These are phyloP conservation scores for Phytophthora litchii DNA, from an alignment of 352 stramenopile genomes.

Conservation along the genomic window DNA sequence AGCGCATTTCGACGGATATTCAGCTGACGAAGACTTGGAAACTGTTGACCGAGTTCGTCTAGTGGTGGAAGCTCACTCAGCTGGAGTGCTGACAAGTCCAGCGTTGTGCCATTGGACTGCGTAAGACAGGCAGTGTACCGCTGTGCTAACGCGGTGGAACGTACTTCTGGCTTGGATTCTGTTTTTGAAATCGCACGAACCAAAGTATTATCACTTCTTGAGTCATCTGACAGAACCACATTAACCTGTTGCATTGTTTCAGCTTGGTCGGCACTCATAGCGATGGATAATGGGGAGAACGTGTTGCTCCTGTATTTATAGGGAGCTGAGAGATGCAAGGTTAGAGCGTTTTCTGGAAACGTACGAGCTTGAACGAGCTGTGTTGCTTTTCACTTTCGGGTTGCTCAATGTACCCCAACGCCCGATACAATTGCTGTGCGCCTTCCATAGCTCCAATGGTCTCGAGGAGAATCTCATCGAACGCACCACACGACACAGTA, in stretches of 20 bases:
- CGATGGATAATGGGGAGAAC: neutral
- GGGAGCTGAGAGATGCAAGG: neutral
- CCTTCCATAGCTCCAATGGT: slow-evolving; percentile 68
- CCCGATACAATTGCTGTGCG: slow-evolving; percentile 58
- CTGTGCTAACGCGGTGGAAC: slow-evolving; percentile 20
- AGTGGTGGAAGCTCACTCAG: slow-evolving; percentile 40
- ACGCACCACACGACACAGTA: slow-evolving; percentile 26
- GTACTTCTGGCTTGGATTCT: slow-evolving; percentile 7
- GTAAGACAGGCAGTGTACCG: slow-evolving; percentile 20
- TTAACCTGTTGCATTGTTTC: slow-evolving; percentile 10
- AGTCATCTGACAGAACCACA: neutral
- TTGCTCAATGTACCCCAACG: slow-evolving; percentile 49
- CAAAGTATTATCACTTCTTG: neutral
- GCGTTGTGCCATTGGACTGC: slow-evolving; percentile 35
- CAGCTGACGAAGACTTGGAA: slow-evolving; percentile 51
- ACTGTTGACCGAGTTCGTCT: slow-evolving; percentile 32
- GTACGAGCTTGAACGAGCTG: slow-evolving; percentile 61
- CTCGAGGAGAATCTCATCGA: slow-evolving; percentile 51
- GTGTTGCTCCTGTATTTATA: slow-evolving; percentile 30
- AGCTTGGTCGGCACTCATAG: slow-evolving; percentile 6
- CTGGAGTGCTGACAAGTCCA: slow-evolving; percentile 57
- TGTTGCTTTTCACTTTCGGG: slow-evolving; percentile 34
- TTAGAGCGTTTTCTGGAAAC: slow-evolving; percentile 52
- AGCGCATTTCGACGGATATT: slow-evolving; percentile 57
- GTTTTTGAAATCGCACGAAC: neutral